Percentiles rank a stretch among this genome's conserved stretches.
phyloP scores from a whole-genome alignment of 2,329 filamentous ascomycete species.

The Colletotrichum gigasporum region DNA sequence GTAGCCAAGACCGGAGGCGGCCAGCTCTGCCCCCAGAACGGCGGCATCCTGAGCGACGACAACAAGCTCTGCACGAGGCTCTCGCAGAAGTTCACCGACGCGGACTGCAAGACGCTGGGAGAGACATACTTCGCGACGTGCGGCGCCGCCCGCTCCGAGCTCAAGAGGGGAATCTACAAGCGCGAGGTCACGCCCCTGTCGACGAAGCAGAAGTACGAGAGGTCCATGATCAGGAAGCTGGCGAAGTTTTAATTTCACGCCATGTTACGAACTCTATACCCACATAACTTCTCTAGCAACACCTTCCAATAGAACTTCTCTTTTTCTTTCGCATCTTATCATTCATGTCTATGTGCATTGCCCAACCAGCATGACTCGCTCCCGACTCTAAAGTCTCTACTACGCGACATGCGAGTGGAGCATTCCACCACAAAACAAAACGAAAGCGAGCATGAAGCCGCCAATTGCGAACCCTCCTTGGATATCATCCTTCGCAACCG shows the following conservation, averaged over 20 bases:
- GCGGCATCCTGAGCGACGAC: conserved; percentile 20
- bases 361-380: too few species aligned
- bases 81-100: conserved; percentile 14
- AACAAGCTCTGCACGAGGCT: conserved; percentile 20
- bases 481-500: background rate
- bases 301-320: too few species aligned
- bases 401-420: too few species aligned
- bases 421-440: background rate
- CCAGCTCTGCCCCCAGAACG: conserved; percentile 13
- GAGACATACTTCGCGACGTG: conserved; percentile 24
- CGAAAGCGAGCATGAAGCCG: background rate
- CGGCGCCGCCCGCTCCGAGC: conserved; percentile 16
- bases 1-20: conserved; percentile 12
- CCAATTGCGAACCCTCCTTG: background rate
- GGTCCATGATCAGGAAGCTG: conserved; percentile 6
- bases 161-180: conserved; percentile 26
- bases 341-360: too few species aligned
- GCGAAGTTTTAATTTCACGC: conserved; percentile 11
- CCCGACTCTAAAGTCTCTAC: too few species aligned
- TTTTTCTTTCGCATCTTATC: too few species aligned
- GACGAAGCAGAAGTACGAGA: background rate
- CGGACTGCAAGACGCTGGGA: conserved; percentile 20
- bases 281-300: too few species aligned
- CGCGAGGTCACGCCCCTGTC: conserved; percentile 21
- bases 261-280: too few species aligned